Conservation (phyloP, 768 basidiomycete genomes). For the Mycena crocata region DNA sequence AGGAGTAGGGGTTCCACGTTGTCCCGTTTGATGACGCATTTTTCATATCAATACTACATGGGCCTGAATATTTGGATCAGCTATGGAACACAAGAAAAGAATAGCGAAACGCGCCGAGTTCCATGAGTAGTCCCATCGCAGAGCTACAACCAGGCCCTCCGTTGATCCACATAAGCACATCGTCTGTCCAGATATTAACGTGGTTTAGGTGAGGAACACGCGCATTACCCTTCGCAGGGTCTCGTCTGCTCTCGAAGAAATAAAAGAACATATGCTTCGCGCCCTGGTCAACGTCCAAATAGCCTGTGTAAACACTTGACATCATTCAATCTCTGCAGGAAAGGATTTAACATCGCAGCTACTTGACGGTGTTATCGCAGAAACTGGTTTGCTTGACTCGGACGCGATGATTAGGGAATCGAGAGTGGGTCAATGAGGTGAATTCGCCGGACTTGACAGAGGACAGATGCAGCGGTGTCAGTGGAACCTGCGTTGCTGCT, state of each 20-base stretch:
- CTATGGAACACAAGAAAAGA: neutral
- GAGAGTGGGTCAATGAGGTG: conserved; percentile 57
- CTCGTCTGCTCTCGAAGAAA: conserved; percentile 77
- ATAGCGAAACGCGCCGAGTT: conserved; percentile 64
- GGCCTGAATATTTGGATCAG: conserved; percentile 35
- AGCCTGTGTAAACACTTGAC: conserved; percentile 53
- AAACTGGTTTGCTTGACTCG: conserved; percentile 71
- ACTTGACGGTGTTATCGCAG: conserved; percentile 76
- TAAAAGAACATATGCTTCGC: conserved; percentile 79
- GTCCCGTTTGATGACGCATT: conserved; percentile 69
- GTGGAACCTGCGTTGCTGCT: conserved; percentile 15
- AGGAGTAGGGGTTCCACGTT: conserved; percentile 70
- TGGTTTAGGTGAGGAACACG: neutral
- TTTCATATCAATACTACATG: conserved; percentile 66
- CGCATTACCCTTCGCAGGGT: conserved; percentile 61
- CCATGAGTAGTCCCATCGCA: conserved; percentile 76
- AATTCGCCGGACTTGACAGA: conserved; percentile 45
- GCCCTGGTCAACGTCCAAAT: conserved; percentile 58
- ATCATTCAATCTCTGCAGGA: neutral
- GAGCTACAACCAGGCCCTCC: conserved; percentile 70
- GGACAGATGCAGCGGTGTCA: conserved; percentile 39
- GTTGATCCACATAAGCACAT: conserved; percentile 80
- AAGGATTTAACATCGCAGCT: conserved; percentile 26
- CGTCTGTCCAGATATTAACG: conserved; percentile 51
- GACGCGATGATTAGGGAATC: conserved; percentile 64